phyloP scores from a whole-genome alignment of 768 basidiomycete genomes.

The Boletus speciosus region DNA sequence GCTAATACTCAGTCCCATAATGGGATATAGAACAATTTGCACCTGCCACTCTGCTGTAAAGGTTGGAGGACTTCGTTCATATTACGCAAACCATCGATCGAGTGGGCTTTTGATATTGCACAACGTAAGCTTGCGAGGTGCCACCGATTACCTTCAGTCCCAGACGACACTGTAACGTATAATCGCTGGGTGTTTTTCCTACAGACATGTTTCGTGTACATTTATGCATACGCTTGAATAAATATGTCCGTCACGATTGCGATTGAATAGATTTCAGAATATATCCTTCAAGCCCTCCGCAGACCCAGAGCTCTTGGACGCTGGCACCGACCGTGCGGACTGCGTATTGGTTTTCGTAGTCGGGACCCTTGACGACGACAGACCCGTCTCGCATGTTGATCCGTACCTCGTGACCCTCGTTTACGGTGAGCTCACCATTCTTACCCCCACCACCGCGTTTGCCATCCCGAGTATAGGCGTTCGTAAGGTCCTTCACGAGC shows the following conservation, averaged over 20 bases:
- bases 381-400: constrained; percentile 70
- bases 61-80: background rate
- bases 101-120: background rate
- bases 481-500: constrained; percentile 81
- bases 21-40: background rate
- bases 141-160: too few relatives aligned
- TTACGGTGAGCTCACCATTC: constrained; percentile 81
- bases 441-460: constrained; percentile 74
- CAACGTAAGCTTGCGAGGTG: background rate
- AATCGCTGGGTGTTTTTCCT: background rate
- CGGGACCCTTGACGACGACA: constrained; percentile 47
- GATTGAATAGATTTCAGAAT: constrained; percentile 68
- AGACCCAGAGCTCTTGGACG: constrained; percentile 97
- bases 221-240: background rate
- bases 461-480: constrained; percentile 67
- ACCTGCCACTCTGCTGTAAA: background rate
- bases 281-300: constrained; percentile 90
- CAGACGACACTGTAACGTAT: background rate
- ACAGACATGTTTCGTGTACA: background rate
- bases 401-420: constrained; percentile 59
- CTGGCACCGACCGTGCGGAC: constrained; percentile 84
- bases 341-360: constrained; percentile 54
- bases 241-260: constrained; percentile 17
- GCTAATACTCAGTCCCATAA: background rate
- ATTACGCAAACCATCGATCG: background rate